Base-by-base conservation (phyloP, 805 yeast species). In the Huiozyma sinensis region DNA sequence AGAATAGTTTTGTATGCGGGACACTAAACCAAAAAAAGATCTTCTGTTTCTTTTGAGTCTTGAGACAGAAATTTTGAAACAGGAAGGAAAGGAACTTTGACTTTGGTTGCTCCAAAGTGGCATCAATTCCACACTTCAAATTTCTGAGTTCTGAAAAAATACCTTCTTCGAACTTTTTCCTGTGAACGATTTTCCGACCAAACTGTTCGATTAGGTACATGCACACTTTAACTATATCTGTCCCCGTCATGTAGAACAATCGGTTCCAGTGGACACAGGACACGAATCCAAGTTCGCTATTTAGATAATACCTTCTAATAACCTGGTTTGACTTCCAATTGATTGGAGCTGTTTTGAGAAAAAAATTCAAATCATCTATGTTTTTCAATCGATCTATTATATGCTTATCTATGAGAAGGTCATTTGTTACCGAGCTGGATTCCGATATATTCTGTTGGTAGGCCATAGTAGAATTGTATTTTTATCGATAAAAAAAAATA, bases 1-100 rank as follows among this genome's bases (percentile, higher is more conserved):
- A 79, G 73, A 92, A 89, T 38, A 90, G 68, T 58, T 83, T 79
- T 58, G 89, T 95, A 63, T 90, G 97, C 27, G 92, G 92, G 7
- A 92, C 97, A 57, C 89, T 83, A 61, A 84, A 88, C 97, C 97
- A 92, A 63, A 83, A 87, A 60, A 90, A 90, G 37, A 90, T 97
- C 58, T 92, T 90, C 61, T 90, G 98, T 57, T 92, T 90, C 72
- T 90, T 90, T 56, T 90, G 97, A 0, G 98, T 90, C 54, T 95
- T 73, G 28, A 90, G 70, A 59, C 97, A 90, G 50, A 81, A 79
- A 60, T 90, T 85, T 57, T 81, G 83, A 65, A 83, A 87, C 28
- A 90, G 68, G 55, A 90, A 88, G 49, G 82, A 83, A 47, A 90
- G 69, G 59, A 90, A 88, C 33, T 79, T 80, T 0, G 95, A 85